Percentiles rank a stretch among this genome's conserved stretches.
phyloP scores from a whole-genome alignment of 345 rosid species.

The Pugionium dolabratum region DNA sequence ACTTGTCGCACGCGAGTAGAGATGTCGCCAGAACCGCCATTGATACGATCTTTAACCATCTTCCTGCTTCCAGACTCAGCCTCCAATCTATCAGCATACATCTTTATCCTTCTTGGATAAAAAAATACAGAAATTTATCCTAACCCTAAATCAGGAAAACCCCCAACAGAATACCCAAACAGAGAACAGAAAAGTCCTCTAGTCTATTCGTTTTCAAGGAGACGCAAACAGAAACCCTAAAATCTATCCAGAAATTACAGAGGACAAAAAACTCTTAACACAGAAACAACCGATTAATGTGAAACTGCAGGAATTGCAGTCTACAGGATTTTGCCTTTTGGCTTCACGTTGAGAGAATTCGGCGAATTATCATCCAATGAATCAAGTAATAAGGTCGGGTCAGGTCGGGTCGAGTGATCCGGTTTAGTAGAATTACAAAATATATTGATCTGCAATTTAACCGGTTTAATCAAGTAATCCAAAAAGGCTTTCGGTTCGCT shows the following conservation, averaged over 20 bases:
- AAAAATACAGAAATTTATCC: conserved; percentile 8
- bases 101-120: conserved; percentile 33
- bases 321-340: conserved; percentile 6
- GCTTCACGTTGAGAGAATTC: conserved; percentile 1
- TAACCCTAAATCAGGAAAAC: conserved; percentile 37
- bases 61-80: conserved; percentile 60
- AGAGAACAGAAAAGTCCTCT: conserved; percentile 2
- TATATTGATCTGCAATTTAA: neutral
- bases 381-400: neutral
- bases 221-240: conserved; percentile 32
- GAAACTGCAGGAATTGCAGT: conserved; percentile 4
- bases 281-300: conserved; percentile 20
- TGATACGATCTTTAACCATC: conserved; percentile 77
- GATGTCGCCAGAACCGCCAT: conserved; percentile 54
- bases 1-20: conserved; percentile 56
- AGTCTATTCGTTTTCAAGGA: neutral
- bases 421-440: neutral
- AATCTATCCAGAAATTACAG: conserved; percentile 27
- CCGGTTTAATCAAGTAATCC: conserved; percentile 20
- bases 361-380: neutral
- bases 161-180: neutral
- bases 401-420: conserved; percentile 19
- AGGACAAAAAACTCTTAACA: conserved; percentile 1
- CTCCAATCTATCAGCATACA: conserved; percentile 97
- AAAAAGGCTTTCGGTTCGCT: conserved; percentile 6